Conservation (phyloP, 208 protist species). For the Acanthamoeba lenticulata region DNA sequence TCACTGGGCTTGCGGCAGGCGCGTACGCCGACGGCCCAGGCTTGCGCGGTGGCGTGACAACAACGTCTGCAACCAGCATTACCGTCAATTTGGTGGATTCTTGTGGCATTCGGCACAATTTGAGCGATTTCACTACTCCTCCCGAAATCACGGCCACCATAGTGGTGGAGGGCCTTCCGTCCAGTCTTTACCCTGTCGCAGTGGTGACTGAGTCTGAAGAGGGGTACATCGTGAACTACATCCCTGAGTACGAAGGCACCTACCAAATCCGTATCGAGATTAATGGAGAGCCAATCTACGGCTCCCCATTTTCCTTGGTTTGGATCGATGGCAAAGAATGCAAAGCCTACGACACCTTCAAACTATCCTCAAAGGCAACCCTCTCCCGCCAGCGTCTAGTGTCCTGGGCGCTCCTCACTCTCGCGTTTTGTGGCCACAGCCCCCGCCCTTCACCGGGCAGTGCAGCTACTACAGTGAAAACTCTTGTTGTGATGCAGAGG, state of each 20-base stretch:
- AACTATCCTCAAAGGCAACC: slow-evolving; percentile 7
- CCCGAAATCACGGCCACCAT: neutral
- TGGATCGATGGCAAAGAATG: neutral
- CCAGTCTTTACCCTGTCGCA: neutral
- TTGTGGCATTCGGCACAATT: neutral
- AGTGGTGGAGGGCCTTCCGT: neutral
- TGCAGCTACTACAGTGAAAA: slow-evolving; percentile 51
- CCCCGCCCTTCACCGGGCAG: neutral
- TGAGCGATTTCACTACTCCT: neutral
- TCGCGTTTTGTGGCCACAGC: neutral
- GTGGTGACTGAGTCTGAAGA: neutral
- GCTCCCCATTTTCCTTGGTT: slow-evolving; percentile 2
- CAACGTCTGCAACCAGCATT: neutral
- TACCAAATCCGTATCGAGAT: slow-evolving; percentile 19
- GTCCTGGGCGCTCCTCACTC: neutral
- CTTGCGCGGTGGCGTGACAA: neutral
- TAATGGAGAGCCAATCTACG: slow-evolving; percentile 31
- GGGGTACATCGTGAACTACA: neutral
- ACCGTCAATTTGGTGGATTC: neutral
- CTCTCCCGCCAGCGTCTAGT: neutral
- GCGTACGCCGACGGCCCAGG: neutral
- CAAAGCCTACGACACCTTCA: neutral
- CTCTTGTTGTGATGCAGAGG: slow-evolving; percentile 7
- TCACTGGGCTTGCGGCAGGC: neutral
- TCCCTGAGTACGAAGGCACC: neutral